Evolutionary conservation across 805 yeast genomes (phyloP), one percentile per base, ranked within the genome.

Genomic region (Wickerhamomyces strasburgensis): DNA sequence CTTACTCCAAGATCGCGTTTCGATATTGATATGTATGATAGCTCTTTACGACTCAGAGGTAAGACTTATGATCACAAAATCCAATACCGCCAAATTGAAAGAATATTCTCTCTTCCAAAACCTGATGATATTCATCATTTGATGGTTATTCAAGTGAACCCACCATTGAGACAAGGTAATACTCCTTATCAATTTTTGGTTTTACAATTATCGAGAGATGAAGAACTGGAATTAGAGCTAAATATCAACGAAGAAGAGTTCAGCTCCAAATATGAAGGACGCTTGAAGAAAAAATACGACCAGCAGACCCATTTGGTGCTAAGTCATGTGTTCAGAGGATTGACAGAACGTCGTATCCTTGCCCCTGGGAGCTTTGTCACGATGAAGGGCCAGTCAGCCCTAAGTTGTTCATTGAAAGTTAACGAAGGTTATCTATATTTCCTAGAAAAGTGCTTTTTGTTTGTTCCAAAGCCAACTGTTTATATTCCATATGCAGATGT

Each of bases 1-100:
- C 76, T 93, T 41, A 93, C 98, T 1, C 98, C 98, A 53, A 81
- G 98, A 73, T 98, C 98, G 47, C 90, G 98, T 62, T 93, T 89
- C 60, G 98, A 93, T 60, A 84, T 93, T 51, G 97, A 90, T 61
- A 82, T 93, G 80, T 93, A 85, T 62, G 80, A 85, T 25, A 75
- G 77, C 21, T 84, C 93, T 35, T 75, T 93, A 62, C 79, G 98
- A 57, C 72, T 93, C 35, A 79, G 98, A 54, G 99, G 99, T 59
- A 93, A 90, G 63, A 93, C 98, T 2, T 93, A 93, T 64, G 98
- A 93, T 60, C 94, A 93, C 71, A 93, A 90, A 64, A 75, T 93
- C 42, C 96, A 84, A 59, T 90, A 85, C 62, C 73, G 80, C 54
- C 93, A 88, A 57, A 80, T 93, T 44, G 95, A 88, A 61, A 74